Evolutionary conservation across 2,329 filamentous ascomycete species (phyloP), one percentile per base, ranked within the genome.

Genomic region (Ascocoryne sarcoides): DNA sequence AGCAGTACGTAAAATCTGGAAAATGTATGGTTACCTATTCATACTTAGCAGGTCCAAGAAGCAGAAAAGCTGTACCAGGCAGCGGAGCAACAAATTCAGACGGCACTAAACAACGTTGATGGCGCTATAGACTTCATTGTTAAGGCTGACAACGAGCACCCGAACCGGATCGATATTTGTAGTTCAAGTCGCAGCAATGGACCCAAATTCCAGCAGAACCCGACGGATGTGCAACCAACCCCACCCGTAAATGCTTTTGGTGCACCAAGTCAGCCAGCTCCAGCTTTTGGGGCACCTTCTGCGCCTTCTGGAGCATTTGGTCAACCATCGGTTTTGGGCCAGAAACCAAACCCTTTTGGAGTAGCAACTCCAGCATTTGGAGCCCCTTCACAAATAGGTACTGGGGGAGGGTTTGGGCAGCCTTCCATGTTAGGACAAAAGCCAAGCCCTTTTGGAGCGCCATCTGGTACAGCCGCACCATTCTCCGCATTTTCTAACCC

Each of bases 121-220:
- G 84, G 79, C 2, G 88, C 89, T 1, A 69, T 84, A 32, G 71
- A 78, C 40, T 92, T 81, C 56, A 65, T 92, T 10, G 55, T 80
- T 8, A 71, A 76, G 4, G 76, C 73, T 16, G 75, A 73, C 39
- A 77, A 84, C 39, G 74, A 77, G 30, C 84, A 87, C 53, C 85
- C 85, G 1, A 93, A 92, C 56, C 73, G 86, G 30, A 65, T 73
- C 38, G 83, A 89, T 49, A 68, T 80, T 15, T 73, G 59, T 65
- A 60, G 28, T 33, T 42, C 48, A 61, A 65, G n/a, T 61, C 64
- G n/a, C 62, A 36, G 18, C 36, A 20, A 12, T 28, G 9, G n/a
- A 19, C 10, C 19, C 5, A 16, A 23, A 30, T 8, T 18, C 18
- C 20, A 37, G 14, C 21, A 12, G 10, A 18, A 18, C 9, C 33